Evolutionary conservation across 1,139 yeast genomes (phyloP).

Genomic region (Candida sp.): DNA sequence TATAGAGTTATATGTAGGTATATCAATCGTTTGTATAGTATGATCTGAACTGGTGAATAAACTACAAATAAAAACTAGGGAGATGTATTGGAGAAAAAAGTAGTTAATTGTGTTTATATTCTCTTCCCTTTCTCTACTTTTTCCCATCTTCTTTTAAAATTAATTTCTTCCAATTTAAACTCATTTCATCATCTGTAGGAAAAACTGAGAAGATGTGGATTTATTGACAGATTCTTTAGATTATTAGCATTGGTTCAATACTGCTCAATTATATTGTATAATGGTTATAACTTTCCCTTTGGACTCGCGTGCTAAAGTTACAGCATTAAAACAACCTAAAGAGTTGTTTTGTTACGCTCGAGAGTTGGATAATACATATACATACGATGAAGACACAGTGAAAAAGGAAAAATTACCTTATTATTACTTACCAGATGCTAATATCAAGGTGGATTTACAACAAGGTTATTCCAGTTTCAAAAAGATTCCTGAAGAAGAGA

Average conservation of each 20-base stretch:
- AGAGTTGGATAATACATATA: constrained; percentile 43
- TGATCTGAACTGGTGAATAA: too few relatives aligned
- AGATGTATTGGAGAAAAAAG: too few relatives aligned
- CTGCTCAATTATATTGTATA: too few relatives aligned
- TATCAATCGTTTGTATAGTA: too few relatives aligned
- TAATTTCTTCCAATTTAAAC: too few relatives aligned
- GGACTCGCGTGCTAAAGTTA: constrained; percentile 45
- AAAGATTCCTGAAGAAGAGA: constrained; percentile 51
- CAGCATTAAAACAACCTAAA: constrained; percentile 69
- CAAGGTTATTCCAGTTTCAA: constrained; percentile 62
- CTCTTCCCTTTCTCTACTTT: too few relatives aligned
- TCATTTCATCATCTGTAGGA: neutral
- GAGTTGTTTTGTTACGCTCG: constrained; percentile 63
- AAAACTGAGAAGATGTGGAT: neutral
- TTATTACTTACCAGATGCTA: constrained; percentile 75
- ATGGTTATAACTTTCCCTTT: constrained; percentile 41
- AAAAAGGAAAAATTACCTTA: constrained; percentile 45
- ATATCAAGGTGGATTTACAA: constrained; percentile 58
- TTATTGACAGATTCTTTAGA: neutral
- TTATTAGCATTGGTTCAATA: neutral
- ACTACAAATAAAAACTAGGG: too few relatives aligned
- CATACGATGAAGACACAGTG: constrained; percentile 46
- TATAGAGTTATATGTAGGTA: too few relatives aligned
- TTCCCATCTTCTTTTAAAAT: too few relatives aligned
- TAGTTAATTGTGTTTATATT: too few relatives aligned